phyloP scores from a whole-genome alignment of 2,329 filamentous ascomycete species.

The Fusarium nanum region DNA sequence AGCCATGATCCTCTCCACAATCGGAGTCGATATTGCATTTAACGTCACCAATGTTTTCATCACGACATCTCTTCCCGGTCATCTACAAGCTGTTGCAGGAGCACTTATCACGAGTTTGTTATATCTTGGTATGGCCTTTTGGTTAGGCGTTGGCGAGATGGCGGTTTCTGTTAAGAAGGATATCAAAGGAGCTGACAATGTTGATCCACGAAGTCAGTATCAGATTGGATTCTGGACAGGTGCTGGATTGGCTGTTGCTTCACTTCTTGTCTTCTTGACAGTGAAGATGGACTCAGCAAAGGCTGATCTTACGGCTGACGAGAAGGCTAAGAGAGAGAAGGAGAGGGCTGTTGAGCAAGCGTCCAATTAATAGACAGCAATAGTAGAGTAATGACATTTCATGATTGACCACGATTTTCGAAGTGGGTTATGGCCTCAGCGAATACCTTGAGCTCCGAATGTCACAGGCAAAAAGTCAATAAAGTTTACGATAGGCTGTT shows the following conservation, averaged over 20 bases:
- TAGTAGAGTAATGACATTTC: background rate
- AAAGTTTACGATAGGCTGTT: background rate
- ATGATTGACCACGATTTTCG: background rate
- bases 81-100: constrained; percentile 77
- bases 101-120: constrained; percentile 68
- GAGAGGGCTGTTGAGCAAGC: rapidly evolving
- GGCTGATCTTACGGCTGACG: constrained; percentile 68
- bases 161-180: constrained; percentile 62
- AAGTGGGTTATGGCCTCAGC: background rate
- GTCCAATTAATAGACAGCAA: background rate
- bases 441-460: background rate
- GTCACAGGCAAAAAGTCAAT: background rate
- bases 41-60: constrained; percentile 83
- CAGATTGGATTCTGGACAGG: constrained; percentile 76
- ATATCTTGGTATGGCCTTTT: constrained; percentile 78
- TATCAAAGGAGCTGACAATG: constrained; percentile 34
- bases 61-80: constrained; percentile 74
- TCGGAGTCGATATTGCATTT: constrained; percentile 81
- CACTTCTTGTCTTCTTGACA: constrained; percentile 66
- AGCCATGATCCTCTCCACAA: constrained; percentile 73
- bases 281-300: constrained; percentile 66
- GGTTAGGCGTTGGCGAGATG: constrained; percentile 77
- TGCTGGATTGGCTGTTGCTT: constrained; percentile 64
- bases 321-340: constrained; percentile 54
- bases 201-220: constrained; percentile 65